Conservation (phyloP, 495 filamentous ascomycete species). For the Hyaloscypha hepaticicola region DNA sequence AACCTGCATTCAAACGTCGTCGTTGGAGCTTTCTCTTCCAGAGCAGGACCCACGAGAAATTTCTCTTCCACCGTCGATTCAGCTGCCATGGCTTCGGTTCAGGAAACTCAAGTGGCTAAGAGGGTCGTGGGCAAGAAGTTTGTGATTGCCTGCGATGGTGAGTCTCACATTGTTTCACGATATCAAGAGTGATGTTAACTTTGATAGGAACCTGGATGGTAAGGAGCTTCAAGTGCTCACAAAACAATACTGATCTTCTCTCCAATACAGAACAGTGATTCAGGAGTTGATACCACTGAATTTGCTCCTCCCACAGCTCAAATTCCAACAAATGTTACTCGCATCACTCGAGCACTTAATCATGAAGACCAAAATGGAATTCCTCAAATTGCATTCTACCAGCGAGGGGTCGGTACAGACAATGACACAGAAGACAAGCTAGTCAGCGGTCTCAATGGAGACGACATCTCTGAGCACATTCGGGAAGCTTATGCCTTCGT, state of each 20-base stretch:
- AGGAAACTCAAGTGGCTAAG: neutral
- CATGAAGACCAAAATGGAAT: slow-evolving; percentile 38
- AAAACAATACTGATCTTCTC: neutral
- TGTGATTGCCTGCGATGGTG: slow-evolving; percentile 30
- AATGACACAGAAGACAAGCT: slow-evolving; percentile 41
- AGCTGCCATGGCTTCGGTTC: neutral
- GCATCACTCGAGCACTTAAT: slow-evolving; percentile 43
- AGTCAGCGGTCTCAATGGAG: slow-evolving; percentile 48
- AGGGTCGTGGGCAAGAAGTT: slow-evolving; percentile 23
- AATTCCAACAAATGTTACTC: slow-evolving; percentile 51
- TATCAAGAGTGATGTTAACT: neutral
- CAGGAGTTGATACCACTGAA: neutral
- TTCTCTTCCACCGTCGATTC: neutral
- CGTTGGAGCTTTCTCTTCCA: neutral
- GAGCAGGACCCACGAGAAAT: neutral
- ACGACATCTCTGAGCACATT: slow-evolving; percentile 55
- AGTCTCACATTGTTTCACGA: neutral
- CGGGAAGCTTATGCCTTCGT: slow-evolving; percentile 67
- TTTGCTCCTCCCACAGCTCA: slow-evolving; percentile 32
- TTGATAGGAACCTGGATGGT: slow-evolving; percentile 22
- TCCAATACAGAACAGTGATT: slow-evolving; percentile 21
- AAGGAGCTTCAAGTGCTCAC: neutral
- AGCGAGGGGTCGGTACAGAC: slow-evolving; percentile 49
- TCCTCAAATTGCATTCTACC: slow-evolving; percentile 48
- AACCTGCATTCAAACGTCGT: neutral